These are phyloP conservation scores for Aphanomyces euteiches DNA, from an alignment of 352 stramenopile genomes.

Conservation along the genomic window DNA sequence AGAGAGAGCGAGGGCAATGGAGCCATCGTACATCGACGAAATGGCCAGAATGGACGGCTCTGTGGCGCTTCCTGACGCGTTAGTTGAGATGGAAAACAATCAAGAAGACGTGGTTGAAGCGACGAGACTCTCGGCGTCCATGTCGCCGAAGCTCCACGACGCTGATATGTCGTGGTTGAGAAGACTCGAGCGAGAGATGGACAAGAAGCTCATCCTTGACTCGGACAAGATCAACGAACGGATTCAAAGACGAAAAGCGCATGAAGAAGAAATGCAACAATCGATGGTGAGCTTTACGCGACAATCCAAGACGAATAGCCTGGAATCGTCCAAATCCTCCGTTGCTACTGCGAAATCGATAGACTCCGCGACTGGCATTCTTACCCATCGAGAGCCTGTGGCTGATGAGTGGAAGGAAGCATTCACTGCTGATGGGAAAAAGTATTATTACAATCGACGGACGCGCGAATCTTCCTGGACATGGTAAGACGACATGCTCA, in stretches of 20 bases:
- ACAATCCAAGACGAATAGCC: conserved; percentile 7
- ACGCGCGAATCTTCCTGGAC: conserved; percentile 84
- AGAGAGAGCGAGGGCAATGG: too few relatives aligned
- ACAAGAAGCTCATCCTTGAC: conserved; percentile 25
- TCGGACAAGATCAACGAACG: conserved; percentile 27
- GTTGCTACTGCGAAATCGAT: neutral
- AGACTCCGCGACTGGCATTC: neutral
- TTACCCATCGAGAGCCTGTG: neutral
- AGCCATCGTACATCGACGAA: too few relatives aligned
- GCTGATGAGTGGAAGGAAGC: conserved; percentile 74
- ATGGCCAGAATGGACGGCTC: too few relatives aligned
- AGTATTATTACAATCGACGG: conserved; percentile 86
- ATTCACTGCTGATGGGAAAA: conserved; percentile 77
- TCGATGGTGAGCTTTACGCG: conserved; percentile 23
- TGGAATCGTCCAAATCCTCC: neutral
- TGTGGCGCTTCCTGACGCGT: too few relatives aligned
- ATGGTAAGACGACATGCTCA: conserved; percentile 40
- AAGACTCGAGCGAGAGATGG: conserved; percentile 25
- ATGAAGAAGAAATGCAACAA: conserved; percentile 30
- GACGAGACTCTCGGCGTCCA: conserved; percentile 4
- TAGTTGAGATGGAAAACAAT: neutral
- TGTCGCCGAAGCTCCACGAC: conserved; percentile 9
- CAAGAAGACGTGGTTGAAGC: neutral
- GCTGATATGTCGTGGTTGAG: conserved; percentile 24
- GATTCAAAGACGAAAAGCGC: conserved; percentile 18